These are phyloP conservation scores for Nyctanthes arbortristis DNA, from an alignment of 257 asterid species.

Conservation along the genomic window DNA sequence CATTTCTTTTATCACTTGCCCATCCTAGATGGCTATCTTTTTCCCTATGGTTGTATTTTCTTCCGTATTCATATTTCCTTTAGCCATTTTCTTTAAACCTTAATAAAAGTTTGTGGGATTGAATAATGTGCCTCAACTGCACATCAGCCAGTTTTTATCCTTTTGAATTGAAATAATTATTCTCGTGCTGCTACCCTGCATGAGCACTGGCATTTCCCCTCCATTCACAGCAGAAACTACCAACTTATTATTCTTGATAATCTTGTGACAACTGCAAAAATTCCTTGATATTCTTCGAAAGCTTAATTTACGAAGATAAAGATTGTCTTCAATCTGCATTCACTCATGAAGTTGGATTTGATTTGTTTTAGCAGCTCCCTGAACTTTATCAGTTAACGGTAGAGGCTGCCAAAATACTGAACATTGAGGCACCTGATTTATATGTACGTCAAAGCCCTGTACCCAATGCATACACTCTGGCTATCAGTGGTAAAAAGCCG, in stretches of 20 bases:
- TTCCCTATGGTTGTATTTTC: too few species aligned
- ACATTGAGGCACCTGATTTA: slow-evolving; percentile 77
- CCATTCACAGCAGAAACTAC: neutral
- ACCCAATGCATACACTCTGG: slow-evolving; percentile 92
- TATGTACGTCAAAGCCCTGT: slow-evolving; percentile 92
- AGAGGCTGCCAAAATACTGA: slow-evolving; percentile 72
- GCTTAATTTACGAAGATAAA: neutral
- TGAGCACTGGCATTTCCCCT: neutral
- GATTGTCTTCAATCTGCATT: neutral
- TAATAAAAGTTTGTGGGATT: neutral
- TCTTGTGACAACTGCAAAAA: neutral
- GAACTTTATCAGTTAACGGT: slow-evolving; percentile 74
- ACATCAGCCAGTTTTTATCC: neutral
- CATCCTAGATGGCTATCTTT: neutral
- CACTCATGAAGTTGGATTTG: slow-evolving; percentile 2
- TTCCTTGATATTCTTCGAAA: neutral
- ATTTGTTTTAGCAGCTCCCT: slow-evolving; percentile 59
- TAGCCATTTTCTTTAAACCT: neutral
- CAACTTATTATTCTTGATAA: neutral
- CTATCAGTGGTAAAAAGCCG: slow-evolving; percentile 89
- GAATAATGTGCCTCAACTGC: neutral
- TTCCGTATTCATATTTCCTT: too few species aligned
- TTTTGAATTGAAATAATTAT: neutral
- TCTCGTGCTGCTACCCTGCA: neutral
- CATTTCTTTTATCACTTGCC: neutral